Conservation (phyloP, 2,329 filamentous ascomycete species). For the Chrysoporthe deuterocubensis region DNA sequence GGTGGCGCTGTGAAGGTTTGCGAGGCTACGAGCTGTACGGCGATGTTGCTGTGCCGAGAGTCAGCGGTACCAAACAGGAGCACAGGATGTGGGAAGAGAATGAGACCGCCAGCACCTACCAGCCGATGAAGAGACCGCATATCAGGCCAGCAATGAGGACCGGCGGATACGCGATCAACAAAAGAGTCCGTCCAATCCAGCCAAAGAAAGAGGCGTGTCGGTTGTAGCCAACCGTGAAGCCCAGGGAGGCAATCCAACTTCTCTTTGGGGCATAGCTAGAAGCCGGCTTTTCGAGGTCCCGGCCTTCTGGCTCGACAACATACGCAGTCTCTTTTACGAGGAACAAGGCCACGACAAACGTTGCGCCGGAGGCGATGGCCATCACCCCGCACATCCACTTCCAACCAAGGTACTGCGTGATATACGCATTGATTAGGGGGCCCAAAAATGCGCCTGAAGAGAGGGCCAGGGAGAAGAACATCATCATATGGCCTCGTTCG, state of each 20-base stretch:
- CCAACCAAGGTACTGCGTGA: constrained; percentile 16
- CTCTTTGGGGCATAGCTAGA: background rate
- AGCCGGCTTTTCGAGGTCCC: constrained; percentile 5
- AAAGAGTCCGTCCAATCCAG: constrained; percentile 6
- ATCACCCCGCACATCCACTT: constrained; percentile 15
- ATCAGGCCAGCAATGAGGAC: constrained; percentile 10
- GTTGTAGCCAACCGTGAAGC: constrained; percentile 3
- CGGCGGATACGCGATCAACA: constrained; percentile 11
- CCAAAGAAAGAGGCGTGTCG: constrained; percentile 13
- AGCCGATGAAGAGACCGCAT: constrained; percentile 15
- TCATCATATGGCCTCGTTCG: constrained; percentile 17
- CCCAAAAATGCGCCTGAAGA: constrained; percentile 11
- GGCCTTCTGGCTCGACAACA: constrained; percentile 6
- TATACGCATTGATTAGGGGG: constrained; percentile 14
- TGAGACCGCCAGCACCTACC: background rate
- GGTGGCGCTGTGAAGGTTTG: constrained; percentile 7
- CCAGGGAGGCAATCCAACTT: constrained; percentile 9
- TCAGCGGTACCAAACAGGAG: background rate
- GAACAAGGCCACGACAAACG: constrained; percentile 6
- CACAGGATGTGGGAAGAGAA: background rate
- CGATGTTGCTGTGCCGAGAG: constrained; percentile 14
- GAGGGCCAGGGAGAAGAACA: constrained; percentile 14
- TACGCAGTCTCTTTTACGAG: constrained; percentile 18
- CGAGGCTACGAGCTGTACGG: constrained; percentile 1
- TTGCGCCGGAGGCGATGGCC: constrained; percentile 5